Percentiles rank a stretch among this genome's conserved stretches.
Conservation (phyloP, 139 green algal genomes). For the Chlorella sp. region DNA sequence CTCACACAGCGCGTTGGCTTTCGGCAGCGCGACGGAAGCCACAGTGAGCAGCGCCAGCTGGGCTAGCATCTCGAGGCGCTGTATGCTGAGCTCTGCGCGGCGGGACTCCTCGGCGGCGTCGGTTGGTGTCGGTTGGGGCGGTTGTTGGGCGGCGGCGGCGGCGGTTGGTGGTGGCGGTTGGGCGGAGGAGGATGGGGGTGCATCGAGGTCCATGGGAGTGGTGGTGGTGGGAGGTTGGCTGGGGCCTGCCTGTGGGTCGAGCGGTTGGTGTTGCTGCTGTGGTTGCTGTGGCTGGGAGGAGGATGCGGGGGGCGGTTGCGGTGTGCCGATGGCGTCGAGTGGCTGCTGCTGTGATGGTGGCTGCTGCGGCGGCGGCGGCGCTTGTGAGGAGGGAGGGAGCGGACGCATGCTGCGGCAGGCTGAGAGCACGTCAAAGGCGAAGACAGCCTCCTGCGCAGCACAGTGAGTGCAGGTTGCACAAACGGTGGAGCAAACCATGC, state of each 20-base stretch:
- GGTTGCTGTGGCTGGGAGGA: background rate
- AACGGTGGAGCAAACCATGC: no score
- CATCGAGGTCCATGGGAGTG: background rate
- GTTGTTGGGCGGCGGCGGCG: no score
- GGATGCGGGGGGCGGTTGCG: background rate
- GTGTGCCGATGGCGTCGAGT: background rate
- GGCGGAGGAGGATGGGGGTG: background rate
- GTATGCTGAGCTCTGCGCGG: no score
- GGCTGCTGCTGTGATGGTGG: background rate
- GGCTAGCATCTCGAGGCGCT: background rate
- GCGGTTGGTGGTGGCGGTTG: background rate
- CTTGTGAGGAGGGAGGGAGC: no score
- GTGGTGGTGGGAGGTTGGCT: no score
- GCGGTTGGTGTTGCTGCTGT: no score
- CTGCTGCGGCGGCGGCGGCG: background rate
- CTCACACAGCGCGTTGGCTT: background rate
- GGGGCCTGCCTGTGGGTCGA: no score
- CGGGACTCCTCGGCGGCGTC: no score
- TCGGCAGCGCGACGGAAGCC: background rate
- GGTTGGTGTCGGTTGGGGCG: no score
- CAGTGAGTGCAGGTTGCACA: no score
- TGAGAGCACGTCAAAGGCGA: background rate
- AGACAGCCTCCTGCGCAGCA: background rate
- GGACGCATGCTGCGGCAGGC: background rate
- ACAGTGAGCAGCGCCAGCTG: background rate